A percentile compares a stretch with the other conserved stretches of the same genome.
Evolutionary conservation across 768 basidiomycete genomes (phyloP).

Genomic region (Lyophyllum shimeji): DNA sequence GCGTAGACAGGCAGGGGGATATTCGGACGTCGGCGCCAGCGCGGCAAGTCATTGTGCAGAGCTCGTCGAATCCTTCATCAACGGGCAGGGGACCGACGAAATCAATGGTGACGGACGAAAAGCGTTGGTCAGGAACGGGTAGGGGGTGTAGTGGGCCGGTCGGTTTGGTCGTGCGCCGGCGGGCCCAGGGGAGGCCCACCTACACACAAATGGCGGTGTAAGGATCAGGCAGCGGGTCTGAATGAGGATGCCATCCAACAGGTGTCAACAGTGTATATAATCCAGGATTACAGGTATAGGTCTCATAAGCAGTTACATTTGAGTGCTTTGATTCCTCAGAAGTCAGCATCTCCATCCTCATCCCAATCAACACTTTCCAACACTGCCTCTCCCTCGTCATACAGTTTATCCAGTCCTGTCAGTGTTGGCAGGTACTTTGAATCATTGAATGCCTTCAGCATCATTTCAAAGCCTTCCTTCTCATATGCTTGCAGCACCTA

Average conservation of each 20-base stretch:
- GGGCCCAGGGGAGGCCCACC: no score
- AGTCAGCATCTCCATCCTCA: constrained; percentile 47
- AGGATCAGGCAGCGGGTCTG: no score
- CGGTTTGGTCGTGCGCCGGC: no score
- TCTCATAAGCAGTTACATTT: no score
- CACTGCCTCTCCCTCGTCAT: constrained; percentile 70
- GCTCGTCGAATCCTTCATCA: constrained; percentile 20
- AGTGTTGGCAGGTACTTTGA: constrained; percentile 68
- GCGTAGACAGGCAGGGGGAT: background rate
- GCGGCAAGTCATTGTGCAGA: constrained; percentile 25
- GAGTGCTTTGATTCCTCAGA: constrained; percentile 21
- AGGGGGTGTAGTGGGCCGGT: background rate
- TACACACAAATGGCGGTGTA: no score
- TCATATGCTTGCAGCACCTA: constrained; percentile 86
- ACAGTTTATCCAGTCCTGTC: constrained; percentile 78
- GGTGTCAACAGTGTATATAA: no score
- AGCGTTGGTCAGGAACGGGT: constrained; percentile 25
- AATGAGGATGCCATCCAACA: no score
- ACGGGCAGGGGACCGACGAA: constrained; percentile 12
- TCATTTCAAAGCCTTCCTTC: constrained; percentile 74
- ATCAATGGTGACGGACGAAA: constrained; percentile 18
- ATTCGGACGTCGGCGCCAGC: constrained; percentile 23
- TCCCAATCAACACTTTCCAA: constrained; percentile 79
- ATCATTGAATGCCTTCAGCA: constrained; percentile 83
- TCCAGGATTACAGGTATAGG: no score